phyloP scores from a whole-genome alignment of 495 filamentous ascomycete species.

The Friedmanniomyces simplex region DNA sequence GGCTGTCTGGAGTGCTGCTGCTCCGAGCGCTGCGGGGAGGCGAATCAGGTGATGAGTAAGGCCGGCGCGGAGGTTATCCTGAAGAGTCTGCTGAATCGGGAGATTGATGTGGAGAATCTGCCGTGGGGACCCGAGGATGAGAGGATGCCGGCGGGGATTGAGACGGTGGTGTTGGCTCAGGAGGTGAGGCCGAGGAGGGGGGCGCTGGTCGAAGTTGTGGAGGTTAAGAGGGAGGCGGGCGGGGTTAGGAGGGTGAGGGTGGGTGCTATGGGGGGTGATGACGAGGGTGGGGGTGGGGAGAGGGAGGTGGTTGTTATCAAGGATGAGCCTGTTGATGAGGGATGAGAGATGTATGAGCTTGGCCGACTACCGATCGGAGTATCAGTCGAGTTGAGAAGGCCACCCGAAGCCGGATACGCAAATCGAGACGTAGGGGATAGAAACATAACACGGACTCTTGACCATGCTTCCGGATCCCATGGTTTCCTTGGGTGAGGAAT shows the following conservation, averaged over 20 bases:
- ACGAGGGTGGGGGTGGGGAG: conserved; percentile 2
- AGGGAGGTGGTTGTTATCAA: conserved; percentile 22
- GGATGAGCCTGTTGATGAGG: conserved; percentile 22
- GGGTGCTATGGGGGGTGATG: conserved; percentile 4
- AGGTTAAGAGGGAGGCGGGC: conserved; percentile 31
- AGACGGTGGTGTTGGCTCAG: conserved; percentile 69
- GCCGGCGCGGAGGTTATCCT: conserved; percentile 74
- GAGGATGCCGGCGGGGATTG: conserved; percentile 55
- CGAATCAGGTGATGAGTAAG: conserved; percentile 89
- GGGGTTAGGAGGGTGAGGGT: conserved; percentile 18
- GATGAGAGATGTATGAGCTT: not conserved
- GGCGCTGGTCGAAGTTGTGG: conserved; percentile 34
- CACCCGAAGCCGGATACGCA: no score
- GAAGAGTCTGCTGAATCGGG: conserved; percentile 58
- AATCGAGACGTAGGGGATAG: no score
- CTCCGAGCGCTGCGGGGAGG: conserved; percentile 75
- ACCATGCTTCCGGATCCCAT: no score
- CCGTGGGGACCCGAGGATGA: conserved; percentile 72
- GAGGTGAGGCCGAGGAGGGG: conserved; percentile 47
- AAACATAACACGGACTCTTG: no score
- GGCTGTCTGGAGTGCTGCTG: conserved; percentile 88
- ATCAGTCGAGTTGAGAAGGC: no score
- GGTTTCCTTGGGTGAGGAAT: no score
- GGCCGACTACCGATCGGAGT: no score
- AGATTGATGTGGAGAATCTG: conserved; percentile 65